These are phyloP conservation scores for Fomitopsis pinicola DNA, from an alignment of 1,284 basidiomycete genomes.

Conservation along the genomic window DNA sequence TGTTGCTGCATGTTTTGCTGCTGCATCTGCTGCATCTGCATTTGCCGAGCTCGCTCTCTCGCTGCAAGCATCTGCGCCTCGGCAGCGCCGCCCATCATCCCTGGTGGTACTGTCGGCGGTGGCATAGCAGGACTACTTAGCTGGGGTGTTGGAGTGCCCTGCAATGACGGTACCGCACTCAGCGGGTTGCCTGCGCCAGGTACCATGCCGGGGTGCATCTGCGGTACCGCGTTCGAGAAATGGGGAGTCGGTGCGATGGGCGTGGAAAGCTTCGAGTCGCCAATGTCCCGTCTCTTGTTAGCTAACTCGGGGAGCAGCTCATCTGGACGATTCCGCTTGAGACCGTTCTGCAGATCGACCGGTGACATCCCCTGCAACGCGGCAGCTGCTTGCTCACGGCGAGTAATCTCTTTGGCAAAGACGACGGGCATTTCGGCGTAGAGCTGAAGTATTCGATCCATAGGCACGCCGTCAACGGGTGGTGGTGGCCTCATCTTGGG, in stretches of 20 bases:
- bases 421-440: constrained; percentile 55
- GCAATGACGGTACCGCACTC: neutral
- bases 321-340: constrained; percentile 63
- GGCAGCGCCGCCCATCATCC: constrained; percentile 13
- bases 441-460: constrained; percentile 55
- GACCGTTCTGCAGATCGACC: constrained; percentile 21
- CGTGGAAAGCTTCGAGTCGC: constrained; percentile 44
- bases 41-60: constrained; percentile 40
- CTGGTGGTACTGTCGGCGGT: constrained; percentile 22
- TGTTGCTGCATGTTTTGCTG: constrained; percentile 32
- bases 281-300: constrained; percentile 69
- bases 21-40: constrained; percentile 33
- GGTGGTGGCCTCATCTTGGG: constrained; percentile 57
- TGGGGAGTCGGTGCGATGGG: constrained; percentile 20
- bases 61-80: constrained; percentile 32
- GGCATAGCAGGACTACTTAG: constrained; percentile 23
- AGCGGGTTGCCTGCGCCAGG: constrained; percentile 1
- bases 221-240: constrained; percentile 14
- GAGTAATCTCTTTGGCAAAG: constrained; percentile 62
- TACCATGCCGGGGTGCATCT: constrained; percentile 9
- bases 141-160: constrained; percentile 11
- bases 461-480: constrained; percentile 43
- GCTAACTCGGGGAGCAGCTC: constrained; percentile 32
- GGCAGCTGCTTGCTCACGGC: constrained; percentile 33
- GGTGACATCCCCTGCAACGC: neutral